Conservation (phyloP, 2,329 filamentous ascomycete species). For the Sarocladium brachiariae region DNA sequence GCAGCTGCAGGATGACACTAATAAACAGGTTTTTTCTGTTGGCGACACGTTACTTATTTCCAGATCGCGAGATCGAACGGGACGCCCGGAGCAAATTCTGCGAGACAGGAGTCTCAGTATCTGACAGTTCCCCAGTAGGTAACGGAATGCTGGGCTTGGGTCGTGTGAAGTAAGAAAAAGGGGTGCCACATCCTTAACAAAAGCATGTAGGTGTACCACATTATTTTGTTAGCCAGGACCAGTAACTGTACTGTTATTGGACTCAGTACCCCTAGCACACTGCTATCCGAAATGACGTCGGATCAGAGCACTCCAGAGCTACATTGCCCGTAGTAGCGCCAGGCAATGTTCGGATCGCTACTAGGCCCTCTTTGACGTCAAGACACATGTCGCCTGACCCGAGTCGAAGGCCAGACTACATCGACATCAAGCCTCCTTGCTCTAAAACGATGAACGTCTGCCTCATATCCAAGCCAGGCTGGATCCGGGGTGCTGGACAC, state of each 20-base stretch:
- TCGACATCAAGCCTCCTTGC: background rate
- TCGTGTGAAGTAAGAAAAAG: background rate
- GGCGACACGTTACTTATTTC: background rate
- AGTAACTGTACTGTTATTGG: too few species aligned
- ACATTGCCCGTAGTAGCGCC: background rate
- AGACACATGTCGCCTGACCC: background rate
- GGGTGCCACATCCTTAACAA: background rate
- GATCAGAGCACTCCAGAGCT: background rate
- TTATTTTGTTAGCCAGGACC: too few species aligned
- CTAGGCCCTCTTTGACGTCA: background rate
- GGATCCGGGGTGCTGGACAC: slow-evolving; percentile 8
- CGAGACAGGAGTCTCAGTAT: background rate
- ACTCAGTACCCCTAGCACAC: too few species aligned
- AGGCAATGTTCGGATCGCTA: background rate
- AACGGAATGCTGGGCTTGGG: background rate
- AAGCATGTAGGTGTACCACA: too few species aligned
- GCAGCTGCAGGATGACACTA: background rate
- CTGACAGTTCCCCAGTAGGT: background rate
- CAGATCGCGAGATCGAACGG: slow-evolving; percentile 3
- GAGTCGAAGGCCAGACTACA: background rate
- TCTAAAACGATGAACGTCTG: background rate
- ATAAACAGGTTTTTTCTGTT: slow-evolving; percentile 3
- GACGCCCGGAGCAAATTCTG: slow-evolving; percentile 2
- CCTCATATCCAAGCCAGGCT: background rate
- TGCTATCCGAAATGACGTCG: background rate